These are phyloP conservation scores for Zostera marina DNA, from an alignment of 116 monocot genomes.

Conservation along the genomic window DNA sequence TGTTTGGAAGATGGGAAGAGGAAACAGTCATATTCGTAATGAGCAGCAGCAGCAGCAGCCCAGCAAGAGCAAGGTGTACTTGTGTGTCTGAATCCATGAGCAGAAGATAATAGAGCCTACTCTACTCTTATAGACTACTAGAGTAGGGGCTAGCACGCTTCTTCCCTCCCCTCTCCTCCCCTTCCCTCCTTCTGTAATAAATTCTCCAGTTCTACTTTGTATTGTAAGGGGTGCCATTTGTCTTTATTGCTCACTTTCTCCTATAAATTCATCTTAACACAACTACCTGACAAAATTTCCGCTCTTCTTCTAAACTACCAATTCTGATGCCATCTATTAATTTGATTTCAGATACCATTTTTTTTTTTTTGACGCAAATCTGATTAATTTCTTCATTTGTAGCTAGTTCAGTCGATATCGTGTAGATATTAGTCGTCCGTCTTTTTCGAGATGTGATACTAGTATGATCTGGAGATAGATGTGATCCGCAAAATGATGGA, in stretches of 20 bases:
- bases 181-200: slow-evolving; percentile 37
- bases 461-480: no score
- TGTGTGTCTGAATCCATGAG: not conserved
- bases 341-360: no score
- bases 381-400: no score
- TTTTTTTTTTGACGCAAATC: no score
- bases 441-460: no score
- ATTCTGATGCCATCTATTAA: no score
- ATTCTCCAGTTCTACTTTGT: slow-evolving; percentile 43
- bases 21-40: not conserved
- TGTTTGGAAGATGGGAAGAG: not conserved
- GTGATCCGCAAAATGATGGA: no score
- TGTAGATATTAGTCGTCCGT: no score
- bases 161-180: slow-evolving; percentile 31
- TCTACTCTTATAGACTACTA: slow-evolving; percentile 1
- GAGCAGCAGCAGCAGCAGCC: not conserved
- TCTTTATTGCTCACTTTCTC: slow-evolving; percentile 51
- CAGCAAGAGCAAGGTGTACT: not conserved
- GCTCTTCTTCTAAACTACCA: no score
- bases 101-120: not conserved
- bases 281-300: not conserved
- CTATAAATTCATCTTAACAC: not conserved
- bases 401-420: no score
- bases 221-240: slow-evolving; percentile 78
- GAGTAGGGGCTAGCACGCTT: slow-evolving; percentile 23